These are phyloP conservation scores for Nidula niveotomentosa DNA, from an alignment of 1,284 basidiomycete species.

Conservation along the genomic window DNA sequence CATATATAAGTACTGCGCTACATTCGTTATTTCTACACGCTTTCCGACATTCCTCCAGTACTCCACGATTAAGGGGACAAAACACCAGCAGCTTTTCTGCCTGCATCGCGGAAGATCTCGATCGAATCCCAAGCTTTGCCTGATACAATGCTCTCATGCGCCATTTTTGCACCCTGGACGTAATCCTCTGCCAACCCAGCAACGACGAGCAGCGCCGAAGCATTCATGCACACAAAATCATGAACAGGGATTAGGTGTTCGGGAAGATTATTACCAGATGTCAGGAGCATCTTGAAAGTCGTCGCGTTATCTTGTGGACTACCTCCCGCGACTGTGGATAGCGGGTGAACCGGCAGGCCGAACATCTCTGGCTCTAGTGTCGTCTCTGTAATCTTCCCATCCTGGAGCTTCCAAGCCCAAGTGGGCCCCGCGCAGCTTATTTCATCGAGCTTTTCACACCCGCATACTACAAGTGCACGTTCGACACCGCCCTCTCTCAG, in stretches of 20 bases:
- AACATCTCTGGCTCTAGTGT: slow-evolving; percentile 64
- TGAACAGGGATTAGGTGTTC: slow-evolving; percentile 57
- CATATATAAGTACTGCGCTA: no score
- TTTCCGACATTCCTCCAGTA: no score
- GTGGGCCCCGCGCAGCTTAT: slow-evolving; percentile 94
- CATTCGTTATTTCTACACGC: no score
- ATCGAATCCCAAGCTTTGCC: slow-evolving; percentile 81
- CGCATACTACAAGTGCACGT: slow-evolving; percentile 92
- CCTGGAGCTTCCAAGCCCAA: slow-evolving; percentile 64
- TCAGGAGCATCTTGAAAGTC: slow-evolving; percentile 61
- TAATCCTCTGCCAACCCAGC: slow-evolving; percentile 72
- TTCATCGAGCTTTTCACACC: slow-evolving; percentile 91
- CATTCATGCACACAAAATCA: slow-evolving; percentile 87
- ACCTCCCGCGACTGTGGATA: slow-evolving; percentile 71
- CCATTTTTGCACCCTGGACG: slow-evolving; percentile 72
- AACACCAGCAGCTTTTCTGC: slow-evolving; percentile 16
- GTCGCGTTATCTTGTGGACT: slow-evolving; percentile 75
- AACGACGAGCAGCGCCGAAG: slow-evolving; percentile 81
- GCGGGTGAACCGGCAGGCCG: slow-evolving; percentile 70
- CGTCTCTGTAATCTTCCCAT: slow-evolving; percentile 52
- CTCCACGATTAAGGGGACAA: background rate
- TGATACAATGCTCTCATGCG: slow-evolving; percentile 69
- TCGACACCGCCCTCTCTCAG: slow-evolving; percentile 70
- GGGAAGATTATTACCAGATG: slow-evolving; percentile 49
- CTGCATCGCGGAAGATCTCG: slow-evolving; percentile 37